phyloP scores from a whole-genome alignment of 768 basidiomycete species.

The Termitomyces sp. region DNA sequence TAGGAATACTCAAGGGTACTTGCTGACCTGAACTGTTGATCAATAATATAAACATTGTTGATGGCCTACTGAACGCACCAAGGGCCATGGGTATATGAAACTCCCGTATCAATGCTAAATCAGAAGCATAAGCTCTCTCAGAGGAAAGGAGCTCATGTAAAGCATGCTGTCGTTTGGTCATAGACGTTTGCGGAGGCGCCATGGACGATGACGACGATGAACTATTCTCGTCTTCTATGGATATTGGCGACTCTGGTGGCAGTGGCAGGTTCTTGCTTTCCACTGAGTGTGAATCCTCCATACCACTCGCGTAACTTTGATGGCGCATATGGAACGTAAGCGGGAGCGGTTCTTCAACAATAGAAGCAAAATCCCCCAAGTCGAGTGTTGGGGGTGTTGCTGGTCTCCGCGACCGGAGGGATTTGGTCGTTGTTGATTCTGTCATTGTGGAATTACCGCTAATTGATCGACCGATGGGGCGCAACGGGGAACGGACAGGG shows the following conservation, averaged over 20 bases:
- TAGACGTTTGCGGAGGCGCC: constrained; percentile 21
- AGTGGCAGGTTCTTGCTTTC: constrained; percentile 19
- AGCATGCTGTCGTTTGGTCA: constrained; percentile 74
- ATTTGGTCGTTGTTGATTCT: constrained; percentile 2
- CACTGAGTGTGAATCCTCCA: constrained; percentile 15
- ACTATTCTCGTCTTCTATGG: constrained; percentile 19
- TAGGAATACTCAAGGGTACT: constrained; percentile 16
- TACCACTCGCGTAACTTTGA: constrained; percentile 21
- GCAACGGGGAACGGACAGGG: constrained; percentile 34
- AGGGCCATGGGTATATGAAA: constrained; percentile 76
- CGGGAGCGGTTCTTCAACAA: constrained; percentile 16
- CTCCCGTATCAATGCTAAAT: constrained; percentile 72
- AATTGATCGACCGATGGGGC: constrained; percentile 25
- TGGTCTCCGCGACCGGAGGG: constrained; percentile 14
- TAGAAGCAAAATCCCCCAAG: constrained; percentile 21
- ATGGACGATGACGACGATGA: constrained; percentile 19
- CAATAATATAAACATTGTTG: neutral
- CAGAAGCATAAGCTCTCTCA: constrained; percentile 79
- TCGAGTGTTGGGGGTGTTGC: constrained; percentile 18
- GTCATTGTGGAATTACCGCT: constrained; percentile 11
- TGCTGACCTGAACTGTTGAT: constrained; percentile 26
- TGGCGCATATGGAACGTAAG: constrained; percentile 21
- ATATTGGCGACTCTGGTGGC: constrained; percentile 23
- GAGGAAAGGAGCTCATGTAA: constrained; percentile 73
- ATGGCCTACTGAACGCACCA: constrained; percentile 37